Evolutionary conservation across 495 filamentous ascomycete species (phyloP), one percentile per base, ranked within the genome.

Genomic region (Astrothelium subdiscretum): DNA sequence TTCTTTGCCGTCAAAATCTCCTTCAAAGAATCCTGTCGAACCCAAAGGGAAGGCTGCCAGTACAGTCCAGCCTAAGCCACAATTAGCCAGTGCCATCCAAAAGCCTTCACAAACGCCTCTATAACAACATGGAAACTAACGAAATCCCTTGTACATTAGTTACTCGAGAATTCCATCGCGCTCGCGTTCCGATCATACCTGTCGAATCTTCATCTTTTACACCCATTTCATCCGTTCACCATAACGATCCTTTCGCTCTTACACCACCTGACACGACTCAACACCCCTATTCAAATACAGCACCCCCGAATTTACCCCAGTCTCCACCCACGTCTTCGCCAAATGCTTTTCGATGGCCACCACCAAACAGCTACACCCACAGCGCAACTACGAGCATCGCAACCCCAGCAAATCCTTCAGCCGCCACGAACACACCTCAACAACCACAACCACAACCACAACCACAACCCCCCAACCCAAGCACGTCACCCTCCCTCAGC

Each of bases 401-500:
- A 20, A 59, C n/a, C n/a, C n/a, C n/a, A n/a, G n/a, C n/a, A n/a
- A n/a, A n/a, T n/a, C n/a, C n/a, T n/a, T n/a, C n/a, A n/a, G n/a
- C n/a, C n/a, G n/a, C n/a, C n/a, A n/a, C n/a, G n/a, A n/a, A n/a
- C n/a, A 18, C 26, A 4, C n/a, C 48, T 22, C 22, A 48, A 31
- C 2, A 38, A 20, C 2, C n/a, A 40, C 4, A 24, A 62, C 24
- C 51, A 58, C 2, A 12, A 58, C 62, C 2, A 48, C 38, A 43
- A 52, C 61, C 57, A 61, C 63, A 58, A 27, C 42, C 27, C 32
- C 38, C 13, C 31, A 29, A 40, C 32, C 13, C 32, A 24, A 42
- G 40, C 24, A 35, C 20, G 8, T 58, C 60, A 1, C 43, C 60
- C 3, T 2, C 60, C 44, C 62, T 63, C 58, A 31, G 61, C 18